Base-by-base conservation (phyloP, 495 filamentous ascomycete genomes). In the Neurospora terricola region DNA sequence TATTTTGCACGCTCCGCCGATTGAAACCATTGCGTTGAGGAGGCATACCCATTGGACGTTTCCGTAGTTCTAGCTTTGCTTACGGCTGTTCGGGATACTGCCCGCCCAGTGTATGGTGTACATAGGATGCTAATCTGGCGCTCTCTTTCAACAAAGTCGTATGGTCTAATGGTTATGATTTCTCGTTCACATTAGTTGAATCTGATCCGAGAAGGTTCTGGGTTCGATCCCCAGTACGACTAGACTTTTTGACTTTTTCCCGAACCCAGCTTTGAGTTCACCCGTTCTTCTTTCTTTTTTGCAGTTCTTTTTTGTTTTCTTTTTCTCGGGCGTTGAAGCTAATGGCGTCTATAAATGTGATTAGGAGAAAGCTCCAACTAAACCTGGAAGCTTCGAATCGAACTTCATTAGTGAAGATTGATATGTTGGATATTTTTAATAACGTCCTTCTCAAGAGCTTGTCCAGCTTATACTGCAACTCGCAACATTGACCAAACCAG, bases 161-260 rank as follows among this genome's bases (percentile, higher is more conserved):
- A 66, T 66, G 54, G 54, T 66, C 54, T 66, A 66, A 66, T 66
- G 54, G 54, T 66, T 66, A 66, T 66, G 54, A 66, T 66, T 66
- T 66, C 54, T 66, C 54, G 54, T 18, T 66, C 54, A 66, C 54
- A 66, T 34, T 66, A 66, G 54, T 34, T 66, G 54, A 66, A 66
- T 66, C 14, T 66, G 54, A 66, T 66, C 54, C 54, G 54, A 66
- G 54, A 66, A 66, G 54, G 54, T 66, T 66, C 54, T 66, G 54
- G 54, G 54, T 66, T 66, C 54, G 54, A 66, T 66, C 54, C 54
- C 54, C 54, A 66, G 54, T 66, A 66, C 54, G 54, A 66, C 54
- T 66, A 66, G 8, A 16, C 0, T 5, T 66, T 62, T 66, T 66
- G 27, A 4, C 27, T 66, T 27, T 66, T 62, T 59, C 45, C 30